phyloP scores from a whole-genome alignment of 345 rosid genomes.

The Hibiscus syriacus region DNA sequence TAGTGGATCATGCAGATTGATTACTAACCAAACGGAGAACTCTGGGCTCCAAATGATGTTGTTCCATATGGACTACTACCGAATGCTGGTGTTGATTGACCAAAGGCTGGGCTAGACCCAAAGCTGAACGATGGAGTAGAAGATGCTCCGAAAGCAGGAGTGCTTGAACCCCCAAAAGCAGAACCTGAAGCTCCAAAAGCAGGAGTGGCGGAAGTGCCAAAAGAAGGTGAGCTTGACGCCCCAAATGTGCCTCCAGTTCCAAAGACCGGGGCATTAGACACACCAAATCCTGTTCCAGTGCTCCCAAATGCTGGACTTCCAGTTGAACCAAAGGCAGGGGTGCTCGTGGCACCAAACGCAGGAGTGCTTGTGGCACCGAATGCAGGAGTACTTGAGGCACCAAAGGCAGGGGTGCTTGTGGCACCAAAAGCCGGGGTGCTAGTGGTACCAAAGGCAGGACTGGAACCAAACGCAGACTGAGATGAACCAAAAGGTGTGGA shows the following conservation, averaged over 20 bases:
- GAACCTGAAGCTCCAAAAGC: slow-evolving; percentile 33
- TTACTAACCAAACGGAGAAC: slow-evolving; percentile 55
- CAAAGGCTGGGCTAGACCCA: slow-evolving; percentile 64
- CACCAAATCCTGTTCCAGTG: neutral
- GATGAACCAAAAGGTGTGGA: slow-evolving; percentile 54
- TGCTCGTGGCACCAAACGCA: no score
- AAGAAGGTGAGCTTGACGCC: slow-evolving; percentile 30
- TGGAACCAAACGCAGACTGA: slow-evolving; percentile 40
- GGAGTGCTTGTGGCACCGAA: slow-evolving; percentile 47
- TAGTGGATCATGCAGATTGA: neutral
- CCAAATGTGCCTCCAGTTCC: neutral
- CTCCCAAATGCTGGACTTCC: no score
- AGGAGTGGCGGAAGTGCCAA: slow-evolving; percentile 34
- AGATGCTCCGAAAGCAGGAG: slow-evolving; percentile 47
- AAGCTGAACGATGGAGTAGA: slow-evolving; percentile 55
- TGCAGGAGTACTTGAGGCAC: slow-evolving; percentile 23
- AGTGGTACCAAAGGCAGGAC: no score
- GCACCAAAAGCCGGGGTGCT: no score
- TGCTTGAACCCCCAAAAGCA: slow-evolving; percentile 50
- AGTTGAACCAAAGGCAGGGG: neutral
- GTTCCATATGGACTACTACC: slow-evolving; percentile 63
- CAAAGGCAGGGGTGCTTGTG: no score
- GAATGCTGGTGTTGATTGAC: slow-evolving; percentile 65
- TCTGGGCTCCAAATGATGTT: slow-evolving; percentile 63
- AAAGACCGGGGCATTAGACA: neutral